Evolutionary conservation across 495 filamentous ascomycete species (phyloP).

Genomic region (Lasiosphaeris hirsuta): DNA sequence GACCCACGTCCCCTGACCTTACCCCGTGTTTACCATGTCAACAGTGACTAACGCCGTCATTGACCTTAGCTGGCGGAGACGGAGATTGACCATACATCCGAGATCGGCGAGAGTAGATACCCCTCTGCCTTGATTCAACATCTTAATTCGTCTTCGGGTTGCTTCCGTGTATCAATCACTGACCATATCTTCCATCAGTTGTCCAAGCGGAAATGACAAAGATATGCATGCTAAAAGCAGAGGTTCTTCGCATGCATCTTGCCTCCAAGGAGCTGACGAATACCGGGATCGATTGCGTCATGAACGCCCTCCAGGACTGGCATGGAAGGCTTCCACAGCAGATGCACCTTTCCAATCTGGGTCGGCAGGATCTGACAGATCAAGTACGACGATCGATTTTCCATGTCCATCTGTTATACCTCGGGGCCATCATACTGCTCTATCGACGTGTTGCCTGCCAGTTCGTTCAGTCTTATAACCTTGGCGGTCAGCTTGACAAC

Average conservation of each 20-base stretch:
- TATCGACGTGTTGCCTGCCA: slow-evolving; percentile 31
- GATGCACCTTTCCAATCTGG: slow-evolving; percentile 17
- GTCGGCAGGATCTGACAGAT: slow-evolving; percentile 5
- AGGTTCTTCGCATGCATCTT: slow-evolving; percentile 28
- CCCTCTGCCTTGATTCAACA: neutral
- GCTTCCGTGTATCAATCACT: neutral
- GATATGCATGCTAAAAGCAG: slow-evolving; percentile 28
- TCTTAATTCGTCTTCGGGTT: too few relatives aligned
- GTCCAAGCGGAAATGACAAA: slow-evolving; percentile 33
- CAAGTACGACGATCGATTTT: slow-evolving; percentile 27
- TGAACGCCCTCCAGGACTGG: slow-evolving; percentile 24
- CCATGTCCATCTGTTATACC: slow-evolving; percentile 32
- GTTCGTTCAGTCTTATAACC: slow-evolving; percentile 8
- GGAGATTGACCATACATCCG: slow-evolving; percentile 16
- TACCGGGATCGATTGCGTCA: slow-evolving; percentile 18
- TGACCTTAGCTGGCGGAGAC: slow-evolving; percentile 15
- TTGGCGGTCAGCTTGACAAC: neutral
- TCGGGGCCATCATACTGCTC: slow-evolving; percentile 33
- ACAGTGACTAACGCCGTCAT: neutral
- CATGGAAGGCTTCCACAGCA: slow-evolving; percentile 19
- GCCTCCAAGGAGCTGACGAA: slow-evolving; percentile 22
- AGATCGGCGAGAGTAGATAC: slow-evolving; percentile 21
- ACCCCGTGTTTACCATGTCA: neutral
- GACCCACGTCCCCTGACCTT: neutral
- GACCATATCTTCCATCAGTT: slow-evolving; percentile 6